Base-by-base conservation (phyloP, 2,329 filamentous ascomycete species). In the Didymella sp. region DNA sequence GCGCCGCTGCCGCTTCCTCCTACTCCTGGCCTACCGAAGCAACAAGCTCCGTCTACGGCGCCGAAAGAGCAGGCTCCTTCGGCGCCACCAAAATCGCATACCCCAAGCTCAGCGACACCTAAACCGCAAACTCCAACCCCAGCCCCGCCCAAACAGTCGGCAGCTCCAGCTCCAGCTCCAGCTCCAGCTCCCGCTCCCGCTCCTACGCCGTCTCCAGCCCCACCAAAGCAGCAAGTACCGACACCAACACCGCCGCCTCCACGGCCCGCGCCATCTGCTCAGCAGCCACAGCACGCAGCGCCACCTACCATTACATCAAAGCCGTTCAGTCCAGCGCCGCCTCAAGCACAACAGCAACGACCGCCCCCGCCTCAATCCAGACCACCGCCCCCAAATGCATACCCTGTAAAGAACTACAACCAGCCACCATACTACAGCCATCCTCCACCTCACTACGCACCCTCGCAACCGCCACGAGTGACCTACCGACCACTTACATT, bases 401-500 rank as follows among this genome's bases (percentile, higher is more conserved):
- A 69, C 50, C 56, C 58, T 25, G 30, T 37, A 12, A 55, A 41
- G 49, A 66, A 51, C 43, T 67, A 63, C 55, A 65, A 47, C 40
- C 64, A 66, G 37, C 63, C 60, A 38, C 66, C 58, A 17, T 62
- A 54, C 25, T 68, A 64, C 19, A 65, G 68, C 33, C 63, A 64
- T n/a, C 62, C 66, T 21, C 59, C 62, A 41, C 69, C 64, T 12
- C 67, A 71, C 56, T 68, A 67, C 44, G 60, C 56, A 67, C 72
- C 52, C 75, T 64, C 66, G 73, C 79, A 76, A 73, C 77, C 62
- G 67, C 76, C 71, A 73, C 76, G 56, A 76, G 73, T 72, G 73
- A 78, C 66, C 74, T 82, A 62, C 73, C 77, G 61, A 71, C 76
- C 61, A 1, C 59, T 78, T 21, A 68, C 75, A 15, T 76, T 78